Conservation (phyloP, 805 yeast species). For the Metschnikowia orientalis region DNA sequence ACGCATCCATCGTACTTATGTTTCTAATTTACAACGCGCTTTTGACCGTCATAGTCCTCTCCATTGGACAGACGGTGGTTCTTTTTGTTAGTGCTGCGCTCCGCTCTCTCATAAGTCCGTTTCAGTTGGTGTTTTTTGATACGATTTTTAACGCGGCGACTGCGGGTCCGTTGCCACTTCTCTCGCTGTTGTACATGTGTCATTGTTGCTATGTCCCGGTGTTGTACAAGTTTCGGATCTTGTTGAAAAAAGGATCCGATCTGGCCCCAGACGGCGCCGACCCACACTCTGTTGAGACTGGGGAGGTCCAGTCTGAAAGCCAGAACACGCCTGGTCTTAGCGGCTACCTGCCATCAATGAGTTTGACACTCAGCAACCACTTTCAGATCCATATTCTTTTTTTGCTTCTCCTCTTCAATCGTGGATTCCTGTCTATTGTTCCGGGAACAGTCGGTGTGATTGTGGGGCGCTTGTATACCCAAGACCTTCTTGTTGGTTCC, state of each 20-base stretch:
- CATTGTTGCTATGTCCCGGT: conserved; percentile 32
- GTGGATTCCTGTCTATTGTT: conserved; percentile 32
- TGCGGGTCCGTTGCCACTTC: conserved; percentile 39
- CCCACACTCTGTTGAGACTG: too few species aligned
- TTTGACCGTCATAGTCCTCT: conserved; percentile 34
- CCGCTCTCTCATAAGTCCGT: conserved; percentile 5
- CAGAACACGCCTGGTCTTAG: too few species aligned
- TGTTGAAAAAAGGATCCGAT: conserved; percentile 20
- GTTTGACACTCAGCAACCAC: conserved; percentile 29
- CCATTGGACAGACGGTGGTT: conserved; percentile 37
- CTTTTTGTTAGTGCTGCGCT: conserved; percentile 34
- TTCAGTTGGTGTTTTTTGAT: conserved; percentile 16
- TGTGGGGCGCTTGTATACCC: conserved; percentile 41
- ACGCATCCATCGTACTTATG: conserved; percentile 43
- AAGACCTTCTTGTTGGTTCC: conserved; percentile 42
- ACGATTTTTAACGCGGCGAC: conserved; percentile 32
- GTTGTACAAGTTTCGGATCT: conserved; percentile 33
- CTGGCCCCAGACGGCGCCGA: background rate
- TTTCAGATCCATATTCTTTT: conserved; percentile 38
- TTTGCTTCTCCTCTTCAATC: conserved; percentile 41
- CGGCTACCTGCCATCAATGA: too few species aligned
- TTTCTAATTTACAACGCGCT: conserved; percentile 46
- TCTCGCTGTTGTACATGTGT: conserved; percentile 38
- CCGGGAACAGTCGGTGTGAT: conserved; percentile 41
- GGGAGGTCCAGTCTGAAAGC: too few species aligned